A percentile compares a stretch with the other conserved stretches of the same genome.
These are phyloP conservation scores for Vicia villosa DNA, from an alignment of 306 rosid genomes.

Conservation along the genomic window DNA sequence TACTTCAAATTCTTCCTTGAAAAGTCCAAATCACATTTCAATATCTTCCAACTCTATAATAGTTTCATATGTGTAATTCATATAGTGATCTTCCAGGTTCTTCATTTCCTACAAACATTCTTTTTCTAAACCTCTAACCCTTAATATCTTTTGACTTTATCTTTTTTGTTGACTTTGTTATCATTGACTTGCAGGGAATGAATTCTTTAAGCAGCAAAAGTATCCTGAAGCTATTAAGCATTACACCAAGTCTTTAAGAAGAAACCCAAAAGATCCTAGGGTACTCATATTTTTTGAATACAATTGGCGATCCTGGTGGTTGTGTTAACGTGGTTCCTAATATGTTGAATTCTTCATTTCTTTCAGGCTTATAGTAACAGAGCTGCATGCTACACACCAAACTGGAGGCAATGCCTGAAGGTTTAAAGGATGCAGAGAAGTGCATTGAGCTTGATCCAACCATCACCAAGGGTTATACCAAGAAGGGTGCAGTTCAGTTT, in stretches of 20 bases:
- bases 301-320: neutral
- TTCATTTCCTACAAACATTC: neutral
- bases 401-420: conserved; percentile 96
- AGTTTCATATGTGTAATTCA: too few relatives aligned
- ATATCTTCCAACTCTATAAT: too few relatives aligned
- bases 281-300: conserved; percentile 41
- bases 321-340: neutral
- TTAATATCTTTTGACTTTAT: neutral
- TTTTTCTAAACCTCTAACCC: neutral
- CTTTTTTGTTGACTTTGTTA: neutral
- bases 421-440: conserved; percentile 94
- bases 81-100: neutral
- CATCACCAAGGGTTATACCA: conserved; percentile 79
- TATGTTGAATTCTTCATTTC: conserved; percentile 11
- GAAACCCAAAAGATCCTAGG: conserved; percentile 82
- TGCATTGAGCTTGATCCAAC: conserved; percentile 96
- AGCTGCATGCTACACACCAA: conserved; percentile 96
- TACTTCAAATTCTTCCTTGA: too few relatives aligned
- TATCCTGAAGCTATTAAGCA: conserved; percentile 92
- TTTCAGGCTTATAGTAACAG: conserved; percentile 87
- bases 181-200: conserved; percentile 64
- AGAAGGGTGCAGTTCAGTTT: conserved; percentile 91
- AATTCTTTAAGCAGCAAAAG: conserved; percentile 81
- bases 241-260: conserved; percentile 78
- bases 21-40: too few relatives aligned